Evolutionary conservation across 2,329 filamentous ascomycete species (phyloP).

Genomic region (Fusarium napiforme): DNA sequence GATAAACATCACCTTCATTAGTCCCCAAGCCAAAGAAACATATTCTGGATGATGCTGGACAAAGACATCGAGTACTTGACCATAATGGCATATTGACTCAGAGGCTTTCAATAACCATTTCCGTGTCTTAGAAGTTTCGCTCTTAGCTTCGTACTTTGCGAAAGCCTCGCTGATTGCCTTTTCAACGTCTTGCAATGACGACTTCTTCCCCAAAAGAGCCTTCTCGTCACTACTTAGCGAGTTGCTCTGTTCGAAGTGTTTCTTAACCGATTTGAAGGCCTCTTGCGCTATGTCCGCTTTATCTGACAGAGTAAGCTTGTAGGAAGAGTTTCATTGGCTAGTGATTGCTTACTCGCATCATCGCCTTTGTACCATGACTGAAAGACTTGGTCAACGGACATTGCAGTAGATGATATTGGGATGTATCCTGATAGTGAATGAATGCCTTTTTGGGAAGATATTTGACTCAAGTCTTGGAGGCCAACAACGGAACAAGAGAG

Average conservation of each 20-base stretch:
- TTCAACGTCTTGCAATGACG: not conserved
- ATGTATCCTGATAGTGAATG: rapidly evolving
- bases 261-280: not conserved
- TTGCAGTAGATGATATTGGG: not conserved
- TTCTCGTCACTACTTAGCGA: not conserved
- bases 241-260: not conserved
- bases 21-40: constrained; percentile 13
- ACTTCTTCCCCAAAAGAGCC: not conserved
- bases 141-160: not conserved
- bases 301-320: not conserved
- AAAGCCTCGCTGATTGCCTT: not conserved
- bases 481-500: not conserved
- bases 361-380: not conserved
- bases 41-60: constrained; percentile 24
- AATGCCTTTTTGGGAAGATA: rapidly evolving
- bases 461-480: not conserved
- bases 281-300: not conserved
- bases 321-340: not conserved
- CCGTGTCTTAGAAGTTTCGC: not conserved
- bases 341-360: not conserved
- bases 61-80: constrained; percentile 6
- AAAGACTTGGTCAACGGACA: not conserved
- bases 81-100: constrained; percentile 9
- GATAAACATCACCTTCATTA: constrained; percentile 14
- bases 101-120: constrained; percentile 16